Evolutionary conservation across 805 yeast species (phyloP), one percentile per base, ranked within the genome.

Genomic region (Tetrapisispora taiwanensis): DNA sequence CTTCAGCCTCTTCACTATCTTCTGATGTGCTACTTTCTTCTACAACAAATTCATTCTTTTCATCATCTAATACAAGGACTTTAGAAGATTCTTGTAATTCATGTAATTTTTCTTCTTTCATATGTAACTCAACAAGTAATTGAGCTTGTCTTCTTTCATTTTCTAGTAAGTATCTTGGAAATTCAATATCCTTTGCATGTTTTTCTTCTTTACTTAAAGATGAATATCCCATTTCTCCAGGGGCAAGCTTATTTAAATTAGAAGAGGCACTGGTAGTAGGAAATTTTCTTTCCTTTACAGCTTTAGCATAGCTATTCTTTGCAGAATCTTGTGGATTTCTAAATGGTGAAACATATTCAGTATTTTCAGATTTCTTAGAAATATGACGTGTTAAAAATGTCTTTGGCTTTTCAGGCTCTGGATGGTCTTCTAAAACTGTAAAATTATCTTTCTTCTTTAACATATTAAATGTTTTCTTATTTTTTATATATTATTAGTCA

Each of bases 241-340:
- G 53, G 19, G 42, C 41, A 12, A 46, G 45, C 30, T 49, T 46
- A 20, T 48, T 49, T 36, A 47, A 53, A 14, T 48, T 52, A 1
- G 59, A 52, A 5, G 56, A 52, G 4, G 65, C 63, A 38, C 59
- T 52, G 0, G 52, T 51, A 7, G 65, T 60, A 4, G 68, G 68
- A 41, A 43, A 53, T 17, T 45, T 52, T 18, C 28, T 26, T 15
- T 37, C 31, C 19, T 46, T 48, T 19, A 24, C 32, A 6, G 31
- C 19, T 9, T 10, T 34, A 4, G 46, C 47, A 35, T 31, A 19
- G 10, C 20, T 27, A 17, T 24, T 12, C 24, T 33, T 28, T 6
- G 15, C 15, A 7, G 27, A 12, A 19, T 36, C 41, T n/a, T 36
- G 12, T n/a, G 39, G 32, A 15, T 40, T 22, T 33, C 51, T 48